Evolutionary conservation across 768 basidiomycete species (phyloP).

Genomic region (Mycena metata): DNA sequence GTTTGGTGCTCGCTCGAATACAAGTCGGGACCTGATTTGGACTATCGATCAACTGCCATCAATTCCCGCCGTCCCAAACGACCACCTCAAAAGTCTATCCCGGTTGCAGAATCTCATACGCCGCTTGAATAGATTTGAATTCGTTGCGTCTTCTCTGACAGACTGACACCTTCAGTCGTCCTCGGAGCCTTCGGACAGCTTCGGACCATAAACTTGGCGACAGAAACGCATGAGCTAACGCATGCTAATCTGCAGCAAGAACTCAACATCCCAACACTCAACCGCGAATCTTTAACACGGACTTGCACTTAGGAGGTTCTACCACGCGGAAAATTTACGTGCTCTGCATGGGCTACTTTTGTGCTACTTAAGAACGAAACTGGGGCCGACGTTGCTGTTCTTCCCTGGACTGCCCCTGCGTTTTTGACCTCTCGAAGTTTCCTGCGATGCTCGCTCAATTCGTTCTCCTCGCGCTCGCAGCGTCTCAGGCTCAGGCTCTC

Average conservation of each 20-base stretch:
- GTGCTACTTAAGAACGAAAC: neutral
- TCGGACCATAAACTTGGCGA: too few relatives aligned
- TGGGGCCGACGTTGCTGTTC: neutral
- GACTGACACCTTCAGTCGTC: too few relatives aligned
- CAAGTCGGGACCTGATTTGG: too few relatives aligned
- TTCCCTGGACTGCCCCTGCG: neutral
- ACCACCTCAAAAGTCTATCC: too few relatives aligned
- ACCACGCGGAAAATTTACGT: neutral
- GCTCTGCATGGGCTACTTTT: conserved; percentile 1
- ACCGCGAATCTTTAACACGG: neutral
- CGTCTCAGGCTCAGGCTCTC: neutral
- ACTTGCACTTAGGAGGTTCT: neutral
- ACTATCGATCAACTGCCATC: too few relatives aligned
- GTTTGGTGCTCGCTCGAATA: too few relatives aligned
- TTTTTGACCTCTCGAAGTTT: neutral
- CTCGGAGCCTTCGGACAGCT: too few relatives aligned
- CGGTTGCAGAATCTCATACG: too few relatives aligned
- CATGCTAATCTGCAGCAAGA: neutral
- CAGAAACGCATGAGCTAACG: too few relatives aligned
- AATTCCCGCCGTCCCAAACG: too few relatives aligned
- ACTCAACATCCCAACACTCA: conserved; percentile 4
- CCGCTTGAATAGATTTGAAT: too few relatives aligned
- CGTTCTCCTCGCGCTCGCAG: conserved; percentile 12
- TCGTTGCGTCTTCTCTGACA: too few relatives aligned
- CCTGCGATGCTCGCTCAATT: conserved; percentile 14